Percentiles rank a stretch among this genome's conserved stretches.
phyloP scores from a whole-genome alignment of 768 basidiomycete genomes.

The Phanerochaete carnosa region DNA sequence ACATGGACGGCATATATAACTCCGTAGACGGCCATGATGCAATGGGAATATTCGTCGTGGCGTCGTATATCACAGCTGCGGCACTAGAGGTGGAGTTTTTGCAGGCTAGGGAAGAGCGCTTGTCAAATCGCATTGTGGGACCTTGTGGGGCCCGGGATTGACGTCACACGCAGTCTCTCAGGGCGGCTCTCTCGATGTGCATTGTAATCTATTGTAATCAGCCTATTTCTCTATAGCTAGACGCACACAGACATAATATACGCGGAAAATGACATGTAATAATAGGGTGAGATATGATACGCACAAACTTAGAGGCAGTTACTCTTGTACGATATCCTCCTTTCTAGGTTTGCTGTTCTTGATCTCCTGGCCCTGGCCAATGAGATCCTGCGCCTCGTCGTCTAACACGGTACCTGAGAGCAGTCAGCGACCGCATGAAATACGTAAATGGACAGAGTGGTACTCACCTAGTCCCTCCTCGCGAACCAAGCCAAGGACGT shows the following conservation, averaged over 20 bases:
- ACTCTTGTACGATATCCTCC: constrained; percentile 87
- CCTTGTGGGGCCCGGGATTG: neutral
- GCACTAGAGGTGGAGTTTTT: neutral
- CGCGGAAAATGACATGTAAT: neutral
- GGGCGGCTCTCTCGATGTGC: too few species aligned
- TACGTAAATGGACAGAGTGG: neutral
- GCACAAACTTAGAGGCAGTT: neutral
- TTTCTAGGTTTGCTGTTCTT: constrained; percentile 82
- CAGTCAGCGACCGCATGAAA: neutral
- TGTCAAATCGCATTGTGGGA: neutral
- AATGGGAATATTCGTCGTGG: neutral
- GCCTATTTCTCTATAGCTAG: too few species aligned
- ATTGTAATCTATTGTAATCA: too few species aligned
- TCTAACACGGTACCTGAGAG: constrained; percentile 76
- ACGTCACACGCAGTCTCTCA: neutral
- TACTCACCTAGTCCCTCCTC: constrained; percentile 79
- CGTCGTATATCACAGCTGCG: neutral
- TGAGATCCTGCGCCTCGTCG: constrained; percentile 77
- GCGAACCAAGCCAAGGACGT: constrained; percentile 84
- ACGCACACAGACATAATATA: neutral
- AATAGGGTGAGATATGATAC: constrained; percentile 1
- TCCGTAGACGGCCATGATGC: neutral
- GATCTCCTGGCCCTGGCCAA: constrained; percentile 81
- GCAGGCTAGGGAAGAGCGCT: neutral
- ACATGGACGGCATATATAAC: neutral